Evolutionary conservation across 1,284 basidiomycete species (phyloP).

Genomic region (Vanrija humicola): DNA sequence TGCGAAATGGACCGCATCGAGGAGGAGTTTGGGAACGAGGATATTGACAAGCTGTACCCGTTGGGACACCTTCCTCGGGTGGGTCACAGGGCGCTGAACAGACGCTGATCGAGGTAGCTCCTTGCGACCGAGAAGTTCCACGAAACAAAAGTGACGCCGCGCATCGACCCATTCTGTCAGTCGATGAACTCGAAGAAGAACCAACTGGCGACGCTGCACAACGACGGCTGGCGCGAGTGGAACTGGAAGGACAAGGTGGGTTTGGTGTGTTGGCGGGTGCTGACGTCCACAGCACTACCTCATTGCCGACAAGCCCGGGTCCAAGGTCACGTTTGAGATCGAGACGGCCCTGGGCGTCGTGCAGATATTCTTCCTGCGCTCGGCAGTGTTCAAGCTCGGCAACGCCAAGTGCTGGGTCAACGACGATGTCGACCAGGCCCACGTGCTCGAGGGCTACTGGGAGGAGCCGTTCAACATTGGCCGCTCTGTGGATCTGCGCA

Average conservation of each 20-base stretch:
- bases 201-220: conserved; percentile 22
- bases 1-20: conserved; percentile 32
- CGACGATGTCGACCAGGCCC: conserved; percentile 19
- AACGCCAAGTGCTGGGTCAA: conserved; percentile 41
- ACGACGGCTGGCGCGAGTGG: conserved; percentile 36
- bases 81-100: conserved; percentile 17
- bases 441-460: not conserved
- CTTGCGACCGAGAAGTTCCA: not conserved
- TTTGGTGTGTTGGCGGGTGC: too few relatives aligned
- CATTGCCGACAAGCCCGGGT: conserved; percentile 31
- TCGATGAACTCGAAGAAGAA: conserved; percentile 26
- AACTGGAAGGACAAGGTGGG: conserved; percentile 31
- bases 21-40: conserved; percentile 4
- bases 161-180: conserved; percentile 25
- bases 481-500: conserved; percentile 17
- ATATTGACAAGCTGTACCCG: conserved; percentile 21
- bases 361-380: conserved; percentile 31
- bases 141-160: not conserved
- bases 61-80: conserved; percentile 8
- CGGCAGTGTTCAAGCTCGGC: conserved; percentile 30
- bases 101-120: not conserved
- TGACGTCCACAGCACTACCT: conserved; percentile 20
- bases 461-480: not conserved
- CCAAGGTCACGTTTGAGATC: conserved; percentile 30
- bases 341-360: conserved; percentile 32